These are phyloP conservation scores for Bryoglossum gracile DNA, from an alignment of 495 filamentous ascomycete species.

Conservation along the genomic window DNA sequence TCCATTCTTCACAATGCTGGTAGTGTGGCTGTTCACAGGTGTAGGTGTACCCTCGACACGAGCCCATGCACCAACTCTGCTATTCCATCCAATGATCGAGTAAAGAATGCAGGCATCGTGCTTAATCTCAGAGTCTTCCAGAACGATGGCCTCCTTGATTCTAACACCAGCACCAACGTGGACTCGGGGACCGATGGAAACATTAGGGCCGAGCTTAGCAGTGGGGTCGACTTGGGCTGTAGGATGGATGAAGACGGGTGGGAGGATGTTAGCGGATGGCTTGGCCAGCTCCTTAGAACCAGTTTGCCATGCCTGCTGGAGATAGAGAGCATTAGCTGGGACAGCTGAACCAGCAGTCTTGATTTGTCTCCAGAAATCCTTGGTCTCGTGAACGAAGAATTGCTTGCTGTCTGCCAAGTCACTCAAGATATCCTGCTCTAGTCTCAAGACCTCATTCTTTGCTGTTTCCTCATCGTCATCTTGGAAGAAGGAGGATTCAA, in stretches of 20 bases:
- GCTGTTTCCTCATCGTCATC: constrained; percentile 63
- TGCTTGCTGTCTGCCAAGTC: constrained; percentile 96
- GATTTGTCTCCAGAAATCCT: constrained; percentile 99
- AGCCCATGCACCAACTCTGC: constrained; percentile 93
- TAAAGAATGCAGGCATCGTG: constrained; percentile 96
- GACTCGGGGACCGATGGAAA: constrained; percentile 85
- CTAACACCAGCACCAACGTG: constrained; percentile 80
- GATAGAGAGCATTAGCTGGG: constrained; percentile 93
- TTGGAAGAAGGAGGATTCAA: constrained; percentile 70
- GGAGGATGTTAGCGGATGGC: constrained; percentile 83
- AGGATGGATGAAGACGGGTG: constrained; percentile 95
- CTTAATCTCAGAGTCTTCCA: constrained; percentile 93
- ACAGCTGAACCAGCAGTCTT: constrained; percentile 98
- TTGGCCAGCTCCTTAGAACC: constrained; percentile 74
- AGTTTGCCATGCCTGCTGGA: constrained; percentile 87
- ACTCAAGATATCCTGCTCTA: constrained; percentile 96
- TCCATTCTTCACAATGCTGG: constrained; percentile 92
- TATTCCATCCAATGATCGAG: constrained; percentile 95
- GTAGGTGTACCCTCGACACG: constrained; percentile 95
- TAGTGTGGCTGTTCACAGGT: constrained; percentile 80
- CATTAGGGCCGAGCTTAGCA: constrained; percentile 94
- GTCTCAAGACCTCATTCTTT: constrained; percentile 81
- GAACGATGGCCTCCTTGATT: constrained; percentile 91
- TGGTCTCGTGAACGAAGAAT: constrained; percentile 98
- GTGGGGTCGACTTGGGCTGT: constrained; percentile 88